Base-by-base conservation (phyloP, 176 grass and related monocot genomes). In the Musa beccarii region DNA sequence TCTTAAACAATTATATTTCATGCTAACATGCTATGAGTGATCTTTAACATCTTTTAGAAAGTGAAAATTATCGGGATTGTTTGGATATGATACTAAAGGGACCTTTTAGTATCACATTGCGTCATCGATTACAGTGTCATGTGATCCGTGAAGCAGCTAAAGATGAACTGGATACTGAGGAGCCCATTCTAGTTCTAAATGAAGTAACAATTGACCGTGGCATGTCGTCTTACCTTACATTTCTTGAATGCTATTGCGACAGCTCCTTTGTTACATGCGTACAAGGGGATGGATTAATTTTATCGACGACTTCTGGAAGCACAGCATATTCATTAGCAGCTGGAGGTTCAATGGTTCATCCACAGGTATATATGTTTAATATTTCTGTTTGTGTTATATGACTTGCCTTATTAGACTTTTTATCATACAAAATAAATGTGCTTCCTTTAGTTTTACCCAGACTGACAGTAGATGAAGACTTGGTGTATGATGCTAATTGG, bases 341-440 rank as follows among this genome's bases (percentile, higher is more conserved):
- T 14, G 96, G 96, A 80, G 91, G 91, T 52, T 99, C 96, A 66
- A 99, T 99, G 96, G 96, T 99, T 72, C 96, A 99, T 83, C 96
- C 96, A 16, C 96, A 99, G 91, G 96, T 85, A 85, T 53, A 51
- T 70, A 17, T 51, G 50, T 70, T 43, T 43, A 43, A 43, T 2
- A 34, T 43, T 20, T 51, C 68, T 51, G 67, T 51, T 51, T 69
- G 16, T 43, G 34, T 43, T 43, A 5, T 43, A 43, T 43, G 34
- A 43, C 34, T 43, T 43, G 34, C 34, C 34, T 43, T 43, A 43
- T 43, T 43, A 43, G 34, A 43, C 34, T 43, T 43, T 43, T 43
- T 43, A 43, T 43, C 6, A 43, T 6, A 43, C 34, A 43, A 43
- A 43, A 43, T 5, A 6, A 4, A 43, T 43, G 0, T 43, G 4